These are phyloP conservation scores for Delitschia confertaspora DNA, from an alignment of 495 filamentous ascomycete genomes.

Conservation along the genomic window DNA sequence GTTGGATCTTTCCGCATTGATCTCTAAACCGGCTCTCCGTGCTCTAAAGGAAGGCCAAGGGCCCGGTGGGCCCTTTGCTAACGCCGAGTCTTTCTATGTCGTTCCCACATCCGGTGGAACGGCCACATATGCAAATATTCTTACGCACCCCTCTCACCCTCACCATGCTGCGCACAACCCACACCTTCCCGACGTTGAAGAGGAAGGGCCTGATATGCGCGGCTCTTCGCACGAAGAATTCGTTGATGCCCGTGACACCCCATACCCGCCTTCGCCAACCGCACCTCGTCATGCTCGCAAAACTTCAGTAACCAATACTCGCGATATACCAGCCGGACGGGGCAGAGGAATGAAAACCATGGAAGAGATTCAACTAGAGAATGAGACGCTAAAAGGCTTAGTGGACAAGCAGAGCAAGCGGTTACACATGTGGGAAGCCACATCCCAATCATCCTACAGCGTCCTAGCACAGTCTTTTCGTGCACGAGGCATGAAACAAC, in stretches of 20 bases:
- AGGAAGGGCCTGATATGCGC: conserved; percentile 45
- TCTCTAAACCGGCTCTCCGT: conserved; percentile 70
- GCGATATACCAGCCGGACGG: conserved; percentile 30
- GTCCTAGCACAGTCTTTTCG: conserved; percentile 73
- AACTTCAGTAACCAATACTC: conserved; percentile 3
- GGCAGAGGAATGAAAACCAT: conserved; percentile 46
- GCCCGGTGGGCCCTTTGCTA: conserved; percentile 37
- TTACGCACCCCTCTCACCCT: conserved; percentile 62
- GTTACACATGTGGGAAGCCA: conserved; percentile 76
- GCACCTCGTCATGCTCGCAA: conserved; percentile 33
- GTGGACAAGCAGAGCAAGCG: conserved; percentile 71
- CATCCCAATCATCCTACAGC: conserved; percentile 69
- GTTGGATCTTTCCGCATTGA: conserved; percentile 66
- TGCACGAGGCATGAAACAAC: conserved; percentile 28
- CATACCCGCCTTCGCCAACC: conserved; percentile 40
- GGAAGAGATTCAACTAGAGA: conserved; percentile 79
- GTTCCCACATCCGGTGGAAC: conserved; percentile 86
- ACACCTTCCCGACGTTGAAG: conserved; percentile 35
- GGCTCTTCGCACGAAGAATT: conserved; percentile 47
- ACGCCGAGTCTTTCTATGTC: conserved; percentile 84
- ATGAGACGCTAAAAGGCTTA: conserved; percentile 61
- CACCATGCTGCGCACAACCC: conserved; percentile 39
- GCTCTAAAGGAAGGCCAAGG: conserved; percentile 49
- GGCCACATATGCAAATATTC: conserved; percentile 78
- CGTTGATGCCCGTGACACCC: conserved; percentile 75